A percentile compares a stretch with the other conserved stretches of the same genome.
phyloP scores from a whole-genome alignment of 106 monocot genomes.

The Dendrobium huoshanense region DNA sequence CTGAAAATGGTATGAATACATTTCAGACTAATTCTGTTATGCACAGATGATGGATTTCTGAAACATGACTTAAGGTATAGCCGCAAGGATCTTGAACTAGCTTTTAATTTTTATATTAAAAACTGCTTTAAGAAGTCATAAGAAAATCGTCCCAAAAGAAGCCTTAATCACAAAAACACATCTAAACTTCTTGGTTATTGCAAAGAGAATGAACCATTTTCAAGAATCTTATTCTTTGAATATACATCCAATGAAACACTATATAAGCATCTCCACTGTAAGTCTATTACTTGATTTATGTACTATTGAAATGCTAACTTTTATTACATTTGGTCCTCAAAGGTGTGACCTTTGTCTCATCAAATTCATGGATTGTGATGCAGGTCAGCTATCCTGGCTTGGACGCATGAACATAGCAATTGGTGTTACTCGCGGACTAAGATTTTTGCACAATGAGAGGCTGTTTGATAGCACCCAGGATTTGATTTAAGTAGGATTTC shows the following conservation, averaged over 20 bases:
- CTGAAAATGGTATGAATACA: neutral
- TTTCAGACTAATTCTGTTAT: neutral
- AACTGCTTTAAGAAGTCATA: too few species aligned
- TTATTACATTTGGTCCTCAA: neutral
- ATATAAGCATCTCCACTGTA: slow-evolving; percentile 87
- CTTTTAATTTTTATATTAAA: slow-evolving; percentile 1
- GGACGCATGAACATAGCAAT: slow-evolving; percentile 83
- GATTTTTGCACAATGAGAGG: slow-evolving; percentile 63
- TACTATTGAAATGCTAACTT: neutral
- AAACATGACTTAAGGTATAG: slow-evolving; percentile 53
- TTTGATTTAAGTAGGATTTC: too few species aligned
- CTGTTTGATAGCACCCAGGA: too few species aligned
- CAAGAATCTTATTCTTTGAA: slow-evolving; percentile 90
- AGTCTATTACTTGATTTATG: slow-evolving; percentile 10
- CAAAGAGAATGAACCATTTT: slow-evolving; percentile 71
- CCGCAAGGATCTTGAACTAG: slow-evolving; percentile 64
- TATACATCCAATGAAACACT: slow-evolving; percentile 92
- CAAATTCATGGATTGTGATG: slow-evolving; percentile 59
- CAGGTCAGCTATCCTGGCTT: slow-evolving; percentile 68
- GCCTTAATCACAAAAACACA: slow-evolving; percentile 43
- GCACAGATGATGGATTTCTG: slow-evolving; percentile 46
- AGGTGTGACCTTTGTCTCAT: neutral
- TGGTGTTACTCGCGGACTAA: slow-evolving; percentile 70
- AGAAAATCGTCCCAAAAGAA: too few species aligned
- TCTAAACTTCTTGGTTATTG: slow-evolving; percentile 80